Evolutionary conservation across 2,329 filamentous ascomycete genomes (phyloP), one percentile per base, ranked within the genome.

Genomic region (Escovopsis sp.): DNA sequence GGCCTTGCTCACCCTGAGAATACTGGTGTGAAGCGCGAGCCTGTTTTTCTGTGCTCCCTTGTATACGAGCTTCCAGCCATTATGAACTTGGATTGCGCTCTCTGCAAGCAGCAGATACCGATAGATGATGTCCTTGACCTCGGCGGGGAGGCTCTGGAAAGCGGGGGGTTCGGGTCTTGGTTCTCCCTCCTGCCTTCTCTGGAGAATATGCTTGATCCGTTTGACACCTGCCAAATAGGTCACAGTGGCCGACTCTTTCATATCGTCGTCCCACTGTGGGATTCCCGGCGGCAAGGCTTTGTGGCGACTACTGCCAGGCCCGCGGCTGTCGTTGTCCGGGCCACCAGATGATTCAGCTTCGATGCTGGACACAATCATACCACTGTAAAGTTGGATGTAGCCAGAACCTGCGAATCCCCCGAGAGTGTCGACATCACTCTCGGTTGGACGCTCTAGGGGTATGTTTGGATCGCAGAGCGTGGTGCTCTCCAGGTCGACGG

Each of bases 1-100:
- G 2, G 45, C 42, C 3, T 47, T 50, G 53, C 61, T 66, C 2
- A 54, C 56, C 3, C 46, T 41, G 23, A 74, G 52, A 36, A 75
- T 60, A 0, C 45, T 46, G 2, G 59, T 54, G 8, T 60, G 45
- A 1, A 70, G 57, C 1, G 48, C 47, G 1, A 56, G 48, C 6
- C 48, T 51, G 40, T 55, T 47, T 6, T 54, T 51, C 30, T 52
- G 51, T 32, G 28, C 8, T 3, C 8, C 8, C 28, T 11, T 32
- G 40, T 56, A 62, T 4, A 63, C 51, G 2, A 51, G 45, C 18
- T 46, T 55, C 63, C 63, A 66, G 11, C 52, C 51, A 10, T 52
- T 49, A 28, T 60, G 55, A 4, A 64, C 60, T 5, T 50, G 51
- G 19, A 67, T 57, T 2, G 58, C 52, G 7, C 51, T 47, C 6